Conservation (phyloP, 805 yeast species). For the Kodamaea leandrae region DNA sequence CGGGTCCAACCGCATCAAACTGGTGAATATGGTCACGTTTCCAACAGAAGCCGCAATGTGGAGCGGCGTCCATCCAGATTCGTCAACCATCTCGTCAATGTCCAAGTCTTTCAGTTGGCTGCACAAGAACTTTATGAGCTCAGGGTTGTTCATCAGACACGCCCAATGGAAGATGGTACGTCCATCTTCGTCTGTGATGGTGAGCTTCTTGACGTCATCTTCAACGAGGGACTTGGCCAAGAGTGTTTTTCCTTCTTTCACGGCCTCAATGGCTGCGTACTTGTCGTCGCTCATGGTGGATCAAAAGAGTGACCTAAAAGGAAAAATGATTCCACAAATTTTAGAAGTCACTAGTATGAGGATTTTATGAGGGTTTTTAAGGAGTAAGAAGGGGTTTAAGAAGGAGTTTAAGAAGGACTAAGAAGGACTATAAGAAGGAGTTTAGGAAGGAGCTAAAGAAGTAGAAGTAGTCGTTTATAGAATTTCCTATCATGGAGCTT, state of each 20-base stretch:
- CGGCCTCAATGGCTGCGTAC: conserved; percentile 55
- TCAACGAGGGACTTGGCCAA: conserved; percentile 51
- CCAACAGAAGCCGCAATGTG: conserved; percentile 84
- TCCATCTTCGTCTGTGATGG: conserved; percentile 62
- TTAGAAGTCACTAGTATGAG: too few species aligned
- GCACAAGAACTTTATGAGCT: conserved; percentile 46
- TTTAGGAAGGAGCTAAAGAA: too few species aligned
- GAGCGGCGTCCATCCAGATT: conserved; percentile 83
- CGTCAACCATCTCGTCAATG: conserved; percentile 66
- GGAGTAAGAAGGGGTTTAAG: too few species aligned
- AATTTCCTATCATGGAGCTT: too few species aligned
- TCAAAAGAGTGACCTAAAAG: neutral
- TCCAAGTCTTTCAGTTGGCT: conserved; percentile 37
- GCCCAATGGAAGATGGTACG: conserved; percentile 92
- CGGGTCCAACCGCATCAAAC: conserved; percentile 42
- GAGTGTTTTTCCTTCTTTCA: conserved; percentile 55
- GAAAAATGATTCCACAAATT: too few species aligned
- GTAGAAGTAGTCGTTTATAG: too few species aligned
- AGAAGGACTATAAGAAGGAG: too few species aligned
- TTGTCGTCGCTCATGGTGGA: conserved; percentile 3
- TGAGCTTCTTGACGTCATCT: conserved; percentile 47
- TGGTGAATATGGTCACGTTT: conserved; percentile 47
- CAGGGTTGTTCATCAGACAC: conserved; percentile 55
- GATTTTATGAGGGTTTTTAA: too few species aligned
- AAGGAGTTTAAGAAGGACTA: too few species aligned